Percentiles rank a stretch among this genome's conserved stretches.
These are phyloP conservation scores for Lasiosphaeria ovina DNA, from an alignment of 495 filamentous ascomycete genomes.

Conservation along the genomic window DNA sequence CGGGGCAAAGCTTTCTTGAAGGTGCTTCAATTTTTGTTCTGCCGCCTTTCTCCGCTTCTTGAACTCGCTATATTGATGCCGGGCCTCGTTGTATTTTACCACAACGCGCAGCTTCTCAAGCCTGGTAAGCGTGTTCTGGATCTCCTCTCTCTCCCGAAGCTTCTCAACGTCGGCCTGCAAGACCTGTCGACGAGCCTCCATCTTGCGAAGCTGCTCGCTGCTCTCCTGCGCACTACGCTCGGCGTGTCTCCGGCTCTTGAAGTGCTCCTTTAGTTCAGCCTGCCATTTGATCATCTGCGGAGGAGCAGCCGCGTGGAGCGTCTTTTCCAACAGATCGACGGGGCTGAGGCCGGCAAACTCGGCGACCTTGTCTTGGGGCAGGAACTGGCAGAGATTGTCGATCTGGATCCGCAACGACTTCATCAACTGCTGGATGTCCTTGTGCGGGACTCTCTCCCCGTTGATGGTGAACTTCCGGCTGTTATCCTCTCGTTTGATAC, in stretches of 20 bases:
- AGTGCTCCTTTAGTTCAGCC: constrained; percentile 64
- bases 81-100: constrained; percentile 56
- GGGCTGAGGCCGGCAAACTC: constrained; percentile 87
- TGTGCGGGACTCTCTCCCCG: constrained; percentile 53
- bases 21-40: constrained; percentile 48
- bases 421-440: constrained; percentile 62
- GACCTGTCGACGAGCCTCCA: constrained; percentile 72
- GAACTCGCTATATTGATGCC: constrained; percentile 40
- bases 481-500: constrained; percentile 79
- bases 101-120: constrained; percentile 66
- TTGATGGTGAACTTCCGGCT: constrained; percentile 71
- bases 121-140: constrained; percentile 63
- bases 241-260: constrained; percentile 65
- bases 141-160: constrained; percentile 68
- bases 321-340: constrained; percentile 80
- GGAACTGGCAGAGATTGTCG: constrained; percentile 96
- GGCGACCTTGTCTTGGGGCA: constrained; percentile 94
- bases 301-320: constrained; percentile 81
- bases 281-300: constrained; percentile 80
- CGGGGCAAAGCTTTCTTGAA: constrained; percentile 65
- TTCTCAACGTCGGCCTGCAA: constrained; percentile 81
- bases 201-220: constrained; percentile 58
- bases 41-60: constrained; percentile 49
- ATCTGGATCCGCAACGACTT: constrained; percentile 80
- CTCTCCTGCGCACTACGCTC: constrained; percentile 58